Conservation (phyloP, 495 filamentous ascomycete genomes). For the Aspergillus baeticus region DNA sequence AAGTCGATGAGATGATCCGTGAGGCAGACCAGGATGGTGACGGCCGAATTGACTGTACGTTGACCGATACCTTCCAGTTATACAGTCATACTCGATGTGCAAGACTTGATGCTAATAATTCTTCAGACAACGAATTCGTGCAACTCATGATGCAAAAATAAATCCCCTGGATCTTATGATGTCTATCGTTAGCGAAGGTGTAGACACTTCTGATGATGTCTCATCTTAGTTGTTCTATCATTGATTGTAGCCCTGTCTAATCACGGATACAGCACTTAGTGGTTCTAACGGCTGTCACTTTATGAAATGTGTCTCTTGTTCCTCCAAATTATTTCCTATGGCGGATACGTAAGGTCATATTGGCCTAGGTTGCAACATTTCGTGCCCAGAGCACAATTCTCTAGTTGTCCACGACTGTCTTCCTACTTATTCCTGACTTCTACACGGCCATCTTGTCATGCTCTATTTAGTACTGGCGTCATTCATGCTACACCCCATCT, state of each 20-base stretch:
- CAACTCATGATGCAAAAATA: slow-evolving; percentile 99
- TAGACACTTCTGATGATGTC: slow-evolving; percentile 17
- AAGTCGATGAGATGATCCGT: slow-evolving; percentile 99
- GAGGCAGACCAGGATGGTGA: slow-evolving; percentile 99
- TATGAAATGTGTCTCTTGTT: slow-evolving; percentile 26
- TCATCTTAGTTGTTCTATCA: slow-evolving; percentile 27
- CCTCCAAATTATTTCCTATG: not conserved
- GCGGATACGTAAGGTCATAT: slow-evolving; percentile 6
- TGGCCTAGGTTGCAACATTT: slow-evolving; percentile 9
- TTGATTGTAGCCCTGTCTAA: slow-evolving; percentile 32
- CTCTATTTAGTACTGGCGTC: not conserved
- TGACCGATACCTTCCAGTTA: slow-evolving; percentile 4
- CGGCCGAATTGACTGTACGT: slow-evolving; percentile 90
- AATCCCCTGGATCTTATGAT: slow-evolving; percentile 31
- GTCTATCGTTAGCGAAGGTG: slow-evolving; percentile 35
- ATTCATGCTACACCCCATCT: too few species aligned
- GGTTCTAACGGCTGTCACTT: slow-evolving; percentile 29
- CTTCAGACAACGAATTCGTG: slow-evolving; percentile 98
- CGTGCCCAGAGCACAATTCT: not conserved
- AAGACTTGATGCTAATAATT: slow-evolving; percentile 8
- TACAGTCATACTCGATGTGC: not conserved
- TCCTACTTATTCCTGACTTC: not conserved
- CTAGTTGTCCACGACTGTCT: not conserved
- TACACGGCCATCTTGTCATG: slow-evolving; percentile 1
- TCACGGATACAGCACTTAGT: slow-evolving; percentile 21